A percentile compares a stretch with the other conserved stretches of the same genome.
Conservation (phyloP, 2,329 filamentous ascomycete genomes). For the Dothidotthia symphoricarpi region DNA sequence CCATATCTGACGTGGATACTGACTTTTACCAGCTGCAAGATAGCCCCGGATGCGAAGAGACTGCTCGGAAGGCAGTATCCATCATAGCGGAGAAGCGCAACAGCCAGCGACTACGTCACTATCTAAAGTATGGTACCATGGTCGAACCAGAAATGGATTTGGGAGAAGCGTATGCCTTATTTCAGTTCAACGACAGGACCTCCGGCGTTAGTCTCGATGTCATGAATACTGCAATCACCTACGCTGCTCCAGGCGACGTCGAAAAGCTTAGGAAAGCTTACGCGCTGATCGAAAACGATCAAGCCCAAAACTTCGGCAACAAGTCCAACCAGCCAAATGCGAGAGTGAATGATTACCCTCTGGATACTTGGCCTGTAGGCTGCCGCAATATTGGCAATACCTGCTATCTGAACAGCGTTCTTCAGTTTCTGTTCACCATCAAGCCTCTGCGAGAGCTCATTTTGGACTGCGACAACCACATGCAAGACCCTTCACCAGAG, state of each 20-base stretch:
- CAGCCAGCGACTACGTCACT: slow-evolving; percentile 55
- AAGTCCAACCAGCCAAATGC: slow-evolving; percentile 12
- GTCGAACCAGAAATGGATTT: slow-evolving; percentile 53
- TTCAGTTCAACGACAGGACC: slow-evolving; percentile 52
- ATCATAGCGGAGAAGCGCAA: slow-evolving; percentile 60
- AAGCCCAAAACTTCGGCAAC: slow-evolving; percentile 21
- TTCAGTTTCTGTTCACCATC: slow-evolving; percentile 93
- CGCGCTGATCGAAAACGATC: slow-evolving; percentile 44
- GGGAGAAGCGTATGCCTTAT: slow-evolving; percentile 39
- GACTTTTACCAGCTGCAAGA: slow-evolving; percentile 48
- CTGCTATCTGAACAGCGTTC: slow-evolving; percentile 93
- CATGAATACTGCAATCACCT: slow-evolving; percentile 24
- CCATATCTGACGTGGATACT: slow-evolving; percentile 3
- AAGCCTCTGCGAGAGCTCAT: slow-evolving; percentile 78
- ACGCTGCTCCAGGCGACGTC: slow-evolving; percentile 47
- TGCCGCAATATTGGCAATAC: slow-evolving; percentile 95
- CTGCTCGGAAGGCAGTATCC: slow-evolving; percentile 56
- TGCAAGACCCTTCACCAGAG: slow-evolving; percentile 65
- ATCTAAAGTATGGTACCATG: slow-evolving; percentile 53
- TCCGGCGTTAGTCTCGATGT: slow-evolving; percentile 50
- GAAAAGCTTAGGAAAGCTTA: slow-evolving; percentile 50
- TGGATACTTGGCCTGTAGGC: slow-evolving; percentile 70
- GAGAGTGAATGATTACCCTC: slow-evolving; percentile 29
- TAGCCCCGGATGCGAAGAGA: slow-evolving; percentile 49
- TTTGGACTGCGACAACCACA: slow-evolving; percentile 68